Conservation (phyloP, 2,329 filamentous ascomycete genomes). For the Talaromyces piceae region DNA sequence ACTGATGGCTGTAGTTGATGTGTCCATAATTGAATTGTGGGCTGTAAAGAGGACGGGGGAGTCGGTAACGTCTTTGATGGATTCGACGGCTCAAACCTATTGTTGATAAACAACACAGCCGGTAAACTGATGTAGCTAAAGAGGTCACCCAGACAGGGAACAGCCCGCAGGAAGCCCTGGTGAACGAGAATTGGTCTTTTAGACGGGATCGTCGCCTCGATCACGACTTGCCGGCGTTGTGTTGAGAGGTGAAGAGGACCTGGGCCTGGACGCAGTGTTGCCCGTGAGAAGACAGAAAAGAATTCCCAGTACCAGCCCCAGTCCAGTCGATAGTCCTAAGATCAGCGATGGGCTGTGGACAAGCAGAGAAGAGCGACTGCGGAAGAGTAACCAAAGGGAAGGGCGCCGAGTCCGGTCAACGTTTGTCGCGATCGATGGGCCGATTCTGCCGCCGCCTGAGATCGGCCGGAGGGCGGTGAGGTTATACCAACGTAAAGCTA, state of each 20-base stretch:
- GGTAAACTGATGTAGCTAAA: background rate
- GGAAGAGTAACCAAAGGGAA: background rate
- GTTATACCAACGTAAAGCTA: background rate
- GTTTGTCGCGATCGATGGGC: background rate
- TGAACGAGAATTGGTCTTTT: too few relatives aligned
- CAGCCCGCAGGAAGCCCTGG: too few relatives aligned
- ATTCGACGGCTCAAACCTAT: background rate
- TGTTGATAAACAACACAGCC: background rate
- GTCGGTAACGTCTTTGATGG: too few relatives aligned
- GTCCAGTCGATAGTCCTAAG: too few relatives aligned
- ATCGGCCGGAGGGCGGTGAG: background rate
- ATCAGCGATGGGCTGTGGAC: too few relatives aligned
- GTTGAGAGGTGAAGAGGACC: background rate
- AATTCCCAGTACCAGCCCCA: background rate
- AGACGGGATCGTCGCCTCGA: too few relatives aligned
- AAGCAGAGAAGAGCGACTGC: too few relatives aligned
- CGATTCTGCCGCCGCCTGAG: constrained; percentile 1
- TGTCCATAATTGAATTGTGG: background rate
- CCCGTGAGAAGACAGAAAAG: background rate
- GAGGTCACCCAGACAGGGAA: too few relatives aligned
- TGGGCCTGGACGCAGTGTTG: background rate
- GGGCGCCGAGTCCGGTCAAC: background rate
- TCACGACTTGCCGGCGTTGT: background rate
- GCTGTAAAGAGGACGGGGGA: too few relatives aligned
- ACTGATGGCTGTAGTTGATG: constrained; percentile 1